A percentile compares a stretch with the other conserved stretches of the same genome.
Conservation (phyloP, 2,329 filamentous ascomycete species). For the Pseudopyricularia javanii region DNA sequence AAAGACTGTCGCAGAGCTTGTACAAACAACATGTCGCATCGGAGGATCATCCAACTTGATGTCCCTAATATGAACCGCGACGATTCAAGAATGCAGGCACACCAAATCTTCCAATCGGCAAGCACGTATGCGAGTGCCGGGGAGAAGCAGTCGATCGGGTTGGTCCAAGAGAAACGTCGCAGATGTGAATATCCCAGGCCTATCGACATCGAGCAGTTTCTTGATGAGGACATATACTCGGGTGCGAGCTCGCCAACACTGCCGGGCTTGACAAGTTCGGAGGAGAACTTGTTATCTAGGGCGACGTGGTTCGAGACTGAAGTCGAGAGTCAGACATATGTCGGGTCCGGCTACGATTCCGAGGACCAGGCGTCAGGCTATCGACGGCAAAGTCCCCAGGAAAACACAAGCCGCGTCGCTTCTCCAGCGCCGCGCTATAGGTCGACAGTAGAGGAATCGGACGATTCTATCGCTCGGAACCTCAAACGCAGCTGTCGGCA, state of each 20-base stretch:
- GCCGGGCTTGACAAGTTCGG: background rate
- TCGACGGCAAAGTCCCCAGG: background rate
- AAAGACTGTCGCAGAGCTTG: background rate
- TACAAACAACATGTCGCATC: background rate
- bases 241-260: too few species aligned
- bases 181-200: too few species aligned
- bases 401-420: background rate
- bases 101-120: background rate
- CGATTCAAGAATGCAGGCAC: background rate
- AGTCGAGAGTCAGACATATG: background rate
- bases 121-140: background rate
- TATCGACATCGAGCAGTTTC: too few species aligned
- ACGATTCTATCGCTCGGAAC: background rate
- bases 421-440: background rate
- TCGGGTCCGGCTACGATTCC: background rate
- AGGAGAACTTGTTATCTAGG: background rate
- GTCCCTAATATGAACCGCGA: background rate
- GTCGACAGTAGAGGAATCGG: background rate
- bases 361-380: background rate
- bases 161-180: too few species aligned
- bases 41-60: background rate
- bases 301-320: background rate
- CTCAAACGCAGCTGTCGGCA: background rate
- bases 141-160: background rate
- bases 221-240: too few species aligned